Conservation (phyloP, 2,329 filamentous ascomycete species). For the Colletotrichum karsti region DNA sequence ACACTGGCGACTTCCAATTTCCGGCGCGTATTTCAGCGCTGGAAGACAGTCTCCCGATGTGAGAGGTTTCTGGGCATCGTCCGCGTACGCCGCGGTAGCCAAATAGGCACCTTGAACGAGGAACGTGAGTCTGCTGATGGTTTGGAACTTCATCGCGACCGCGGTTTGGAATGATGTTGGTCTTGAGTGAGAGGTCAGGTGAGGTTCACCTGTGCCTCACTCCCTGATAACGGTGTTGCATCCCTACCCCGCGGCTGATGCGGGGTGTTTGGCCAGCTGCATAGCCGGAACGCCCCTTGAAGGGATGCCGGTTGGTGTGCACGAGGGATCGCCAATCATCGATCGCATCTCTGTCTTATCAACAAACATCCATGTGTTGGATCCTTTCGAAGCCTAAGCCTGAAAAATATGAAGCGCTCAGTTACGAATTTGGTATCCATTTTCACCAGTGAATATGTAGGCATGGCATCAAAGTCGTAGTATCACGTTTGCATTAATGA, state of each 20-base stretch:
- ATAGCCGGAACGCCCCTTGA: not conserved
- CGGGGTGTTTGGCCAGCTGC: not conserved
- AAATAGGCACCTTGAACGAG: not conserved
- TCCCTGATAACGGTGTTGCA: not conserved
- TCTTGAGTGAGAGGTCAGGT: not conserved
- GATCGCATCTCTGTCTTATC: too few relatives aligned
- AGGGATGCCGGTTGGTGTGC: not conserved
- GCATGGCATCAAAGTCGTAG: too few relatives aligned
- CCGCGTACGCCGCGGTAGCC: not conserved
- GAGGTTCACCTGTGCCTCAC: not conserved
- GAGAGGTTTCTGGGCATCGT: not conserved
- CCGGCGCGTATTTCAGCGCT: not conserved
- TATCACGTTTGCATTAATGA: too few relatives aligned
- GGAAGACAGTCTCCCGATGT: slow-evolving; percentile 1
- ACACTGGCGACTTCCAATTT: not conserved
- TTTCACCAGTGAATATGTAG: too few relatives aligned
- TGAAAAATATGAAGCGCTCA: too few relatives aligned
- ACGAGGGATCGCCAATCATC: too few relatives aligned
- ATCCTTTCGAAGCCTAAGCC: too few relatives aligned
- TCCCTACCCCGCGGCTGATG: slow-evolving; percentile 2
- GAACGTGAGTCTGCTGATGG: not conserved
- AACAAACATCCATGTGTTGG: too few relatives aligned
- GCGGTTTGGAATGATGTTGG: not conserved
- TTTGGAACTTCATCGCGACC: not conserved
- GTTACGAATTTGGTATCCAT: too few relatives aligned